These are phyloP conservation scores for Paradendryphiella salina DNA, from an alignment of 2,329 filamentous ascomycete species.

Conservation along the genomic window DNA sequence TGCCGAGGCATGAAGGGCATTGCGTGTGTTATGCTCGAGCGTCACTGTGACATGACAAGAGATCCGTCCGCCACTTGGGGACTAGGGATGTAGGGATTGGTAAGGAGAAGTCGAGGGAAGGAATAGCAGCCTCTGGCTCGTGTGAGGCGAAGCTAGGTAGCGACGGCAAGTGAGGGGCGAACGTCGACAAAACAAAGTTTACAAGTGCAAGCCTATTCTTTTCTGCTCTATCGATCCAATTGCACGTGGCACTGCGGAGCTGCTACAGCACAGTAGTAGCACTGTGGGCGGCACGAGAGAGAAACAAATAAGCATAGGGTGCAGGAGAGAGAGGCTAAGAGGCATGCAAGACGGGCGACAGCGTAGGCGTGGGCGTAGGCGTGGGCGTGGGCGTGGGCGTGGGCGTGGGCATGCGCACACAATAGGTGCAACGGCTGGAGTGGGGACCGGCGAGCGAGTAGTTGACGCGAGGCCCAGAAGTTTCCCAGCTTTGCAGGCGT, in stretches of 20 bases:
- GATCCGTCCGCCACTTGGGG: constrained; percentile 1
- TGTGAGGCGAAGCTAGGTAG: constrained; percentile 5
- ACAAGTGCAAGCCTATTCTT: neutral
- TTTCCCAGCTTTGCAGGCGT: neutral
- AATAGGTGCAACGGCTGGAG: neutral
- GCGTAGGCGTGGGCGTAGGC: neutral
- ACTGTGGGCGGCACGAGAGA: too few species aligned
- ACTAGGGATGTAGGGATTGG: constrained; percentile 2
- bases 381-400: neutral
- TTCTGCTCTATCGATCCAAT: too few species aligned
- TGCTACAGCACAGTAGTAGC: too few species aligned
- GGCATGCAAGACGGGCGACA: neutral
- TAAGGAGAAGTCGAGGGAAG: constrained; percentile 4
- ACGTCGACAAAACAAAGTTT: constrained; percentile 3
- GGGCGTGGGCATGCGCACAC: neutral
- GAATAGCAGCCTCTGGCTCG: constrained; percentile 4
- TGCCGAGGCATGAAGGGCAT: constrained; percentile 8
- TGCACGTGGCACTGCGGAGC: too few species aligned
- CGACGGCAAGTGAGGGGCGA: constrained; percentile 1
- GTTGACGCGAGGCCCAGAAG: neutral
- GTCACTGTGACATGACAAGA: constrained; percentile 1
- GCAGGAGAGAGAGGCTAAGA: neutral
- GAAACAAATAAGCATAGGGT: too few species aligned
- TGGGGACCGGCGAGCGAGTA: constrained; percentile 2
- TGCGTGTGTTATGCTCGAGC: constrained; percentile 9